These are phyloP conservation scores for Limonium bicolor DNA, from an alignment of 148 eudicot species.

Conservation along the genomic window DNA sequence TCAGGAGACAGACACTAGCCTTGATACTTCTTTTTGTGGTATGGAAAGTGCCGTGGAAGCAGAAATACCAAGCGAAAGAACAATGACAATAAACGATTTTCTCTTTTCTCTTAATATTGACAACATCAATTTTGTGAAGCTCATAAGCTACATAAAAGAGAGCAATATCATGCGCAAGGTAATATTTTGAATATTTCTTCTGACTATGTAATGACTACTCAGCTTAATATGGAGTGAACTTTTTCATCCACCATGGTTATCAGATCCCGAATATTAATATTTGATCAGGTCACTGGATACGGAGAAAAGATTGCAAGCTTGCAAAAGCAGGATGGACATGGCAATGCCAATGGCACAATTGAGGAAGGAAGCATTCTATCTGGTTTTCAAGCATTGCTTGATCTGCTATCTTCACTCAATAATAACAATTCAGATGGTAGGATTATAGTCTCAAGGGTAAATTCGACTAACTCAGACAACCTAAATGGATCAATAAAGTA, in stretches of 20 bases:
- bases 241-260: too few species aligned
- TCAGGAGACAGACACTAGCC: constrained; percentile 7
- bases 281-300: constrained; percentile 73
- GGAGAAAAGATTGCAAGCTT: constrained; percentile 45
- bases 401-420: constrained; percentile 47
- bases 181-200: too few species aligned
- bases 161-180: constrained; percentile 94
- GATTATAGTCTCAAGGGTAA: constrained; percentile 45
- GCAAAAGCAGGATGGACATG: constrained; percentile 15
- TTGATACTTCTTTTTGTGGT: constrained; percentile 9
- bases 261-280: neutral
- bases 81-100: constrained; percentile 75
- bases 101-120: constrained; percentile 78
- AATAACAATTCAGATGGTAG: constrained; percentile 82
- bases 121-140: constrained; percentile 80
- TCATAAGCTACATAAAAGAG: constrained; percentile 67
- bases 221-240: too few species aligned
- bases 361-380: constrained; percentile 61
- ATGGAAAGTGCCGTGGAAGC: constrained; percentile 18
- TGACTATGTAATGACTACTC: neutral
- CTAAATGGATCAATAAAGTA: constrained; percentile 66
- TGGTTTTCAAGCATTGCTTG: constrained; percentile 56
- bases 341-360: constrained; percentile 12
- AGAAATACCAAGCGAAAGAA: constrained; percentile 25
- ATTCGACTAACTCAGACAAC: constrained; percentile 19